Conservation (phyloP, 2,329 filamentous ascomycete species). For the Fusarium phyllophilum region DNA sequence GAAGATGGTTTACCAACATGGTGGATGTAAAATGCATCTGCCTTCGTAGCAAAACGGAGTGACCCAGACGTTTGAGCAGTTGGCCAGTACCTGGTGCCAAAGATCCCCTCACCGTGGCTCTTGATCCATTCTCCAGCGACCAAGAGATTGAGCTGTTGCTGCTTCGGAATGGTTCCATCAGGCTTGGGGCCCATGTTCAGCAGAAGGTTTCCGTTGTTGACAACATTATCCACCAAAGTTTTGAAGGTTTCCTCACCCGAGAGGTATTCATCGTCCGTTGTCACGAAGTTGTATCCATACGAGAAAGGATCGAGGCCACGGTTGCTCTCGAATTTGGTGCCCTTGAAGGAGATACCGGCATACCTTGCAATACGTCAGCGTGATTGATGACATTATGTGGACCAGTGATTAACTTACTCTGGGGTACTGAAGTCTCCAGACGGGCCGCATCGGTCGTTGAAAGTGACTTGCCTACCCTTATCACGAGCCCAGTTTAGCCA, state of each 20-base stretch:
- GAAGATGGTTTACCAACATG: background rate
- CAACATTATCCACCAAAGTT: background rate
- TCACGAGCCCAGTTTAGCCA: background rate
- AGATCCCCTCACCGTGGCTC: rapidly evolving
- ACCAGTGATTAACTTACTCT: background rate
- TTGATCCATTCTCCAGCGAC: background rate
- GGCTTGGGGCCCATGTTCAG: background rate
- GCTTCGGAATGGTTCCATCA: background rate
- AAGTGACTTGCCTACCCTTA: background rate
- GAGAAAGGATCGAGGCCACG: background rate
- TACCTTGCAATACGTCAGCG: background rate
- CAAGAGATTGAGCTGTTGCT: background rate
- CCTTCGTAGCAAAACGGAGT: background rate
- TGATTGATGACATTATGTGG: rapidly evolving
- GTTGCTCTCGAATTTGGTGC: background rate
- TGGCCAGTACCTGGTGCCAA: background rate
- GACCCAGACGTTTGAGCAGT: background rate
- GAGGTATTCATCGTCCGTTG: background rate
- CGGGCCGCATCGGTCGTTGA: background rate
- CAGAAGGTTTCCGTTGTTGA: background rate
- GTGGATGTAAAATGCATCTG: background rate
- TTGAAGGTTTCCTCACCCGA: background rate
- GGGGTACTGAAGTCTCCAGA: background rate
- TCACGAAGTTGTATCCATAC: background rate
- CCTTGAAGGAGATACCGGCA: background rate